Evolutionary conservation across 768 basidiomycete genomes (phyloP).

Genomic region (Sporobolomyces pararoseus): DNA sequence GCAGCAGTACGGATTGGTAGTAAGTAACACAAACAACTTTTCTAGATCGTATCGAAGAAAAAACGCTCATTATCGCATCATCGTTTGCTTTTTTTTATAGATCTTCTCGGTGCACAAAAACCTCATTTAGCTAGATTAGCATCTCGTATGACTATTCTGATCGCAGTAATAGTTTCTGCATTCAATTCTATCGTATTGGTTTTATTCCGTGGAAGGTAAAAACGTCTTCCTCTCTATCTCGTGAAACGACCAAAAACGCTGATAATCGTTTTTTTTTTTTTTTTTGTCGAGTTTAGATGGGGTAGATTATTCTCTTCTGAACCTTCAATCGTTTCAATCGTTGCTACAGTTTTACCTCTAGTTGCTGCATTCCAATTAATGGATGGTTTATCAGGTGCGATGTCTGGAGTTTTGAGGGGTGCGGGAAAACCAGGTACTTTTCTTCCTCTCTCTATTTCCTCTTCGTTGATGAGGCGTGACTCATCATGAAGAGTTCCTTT

Average conservation of each 20-base stretch:
- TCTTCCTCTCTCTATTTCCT: too few species aligned
- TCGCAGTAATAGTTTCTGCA: constrained; percentile 64
- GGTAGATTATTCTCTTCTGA: constrained; percentile 71
- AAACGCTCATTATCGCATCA: too few species aligned
- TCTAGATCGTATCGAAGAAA: too few species aligned
- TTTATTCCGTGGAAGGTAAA: constrained; percentile 49
- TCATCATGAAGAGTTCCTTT: too few species aligned
- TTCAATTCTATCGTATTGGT: constrained; percentile 47
- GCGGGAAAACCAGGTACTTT: constrained; percentile 65
- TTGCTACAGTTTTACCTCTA: constrained; percentile 68
- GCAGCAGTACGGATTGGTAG: constrained; percentile 65
- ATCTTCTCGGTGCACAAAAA: constrained; percentile 69
- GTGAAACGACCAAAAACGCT: background rate
- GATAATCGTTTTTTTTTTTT: constrained; percentile 50
- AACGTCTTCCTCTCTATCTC: background rate
- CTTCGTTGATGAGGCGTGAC: too few species aligned
- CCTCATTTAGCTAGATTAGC: constrained; percentile 68
- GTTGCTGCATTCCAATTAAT: constrained; percentile 61
- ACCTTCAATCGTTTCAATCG: constrained; percentile 58
- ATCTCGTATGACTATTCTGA: constrained; percentile 61
- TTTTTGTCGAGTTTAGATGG: constrained; percentile 57
- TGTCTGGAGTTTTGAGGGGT: constrained; percentile 74
- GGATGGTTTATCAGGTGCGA: constrained; percentile 66
- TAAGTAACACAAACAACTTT: constrained; percentile 44
- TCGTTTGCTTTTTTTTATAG: constrained; percentile 53